Evolutionary conservation across 768 basidiomycete species (phyloP).

Genomic region (Suillus placidus): DNA sequence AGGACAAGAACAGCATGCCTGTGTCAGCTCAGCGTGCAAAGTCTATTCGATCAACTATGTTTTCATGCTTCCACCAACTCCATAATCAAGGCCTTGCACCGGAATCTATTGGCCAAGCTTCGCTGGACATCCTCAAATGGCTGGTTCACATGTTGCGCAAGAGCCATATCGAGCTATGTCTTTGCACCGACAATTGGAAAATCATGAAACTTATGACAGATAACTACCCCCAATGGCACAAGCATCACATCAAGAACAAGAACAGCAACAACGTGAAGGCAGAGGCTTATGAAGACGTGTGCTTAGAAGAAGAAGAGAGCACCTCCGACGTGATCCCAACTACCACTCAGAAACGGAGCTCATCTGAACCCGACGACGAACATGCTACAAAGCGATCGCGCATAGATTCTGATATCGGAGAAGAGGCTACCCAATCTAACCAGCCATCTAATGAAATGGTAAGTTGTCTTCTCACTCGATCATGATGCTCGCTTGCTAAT

Average conservation of each 20-base stretch:
- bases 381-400: too few relatives aligned
- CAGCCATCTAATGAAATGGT: too few relatives aligned
- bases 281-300: background rate
- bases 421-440: too few relatives aligned
- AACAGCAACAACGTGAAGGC: background rate
- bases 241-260: background rate
- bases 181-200: background rate
- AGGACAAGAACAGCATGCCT: background rate
- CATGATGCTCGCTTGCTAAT: too few relatives aligned
- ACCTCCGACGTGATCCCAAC: too few relatives aligned
- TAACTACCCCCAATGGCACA: background rate
- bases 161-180: background rate
- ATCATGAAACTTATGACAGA: background rate
- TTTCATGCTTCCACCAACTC: background rate
- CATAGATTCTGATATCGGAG: too few relatives aligned
- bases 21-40: background rate
- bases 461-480: too few relatives aligned
- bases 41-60: background rate
- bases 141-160: background rate
- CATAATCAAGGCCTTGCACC: background rate
- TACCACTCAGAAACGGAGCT: too few relatives aligned
- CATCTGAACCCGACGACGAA: too few relatives aligned
- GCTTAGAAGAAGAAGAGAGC: background rate
- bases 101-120: background rate
- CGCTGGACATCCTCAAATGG: background rate